Conservation (phyloP, 371 early-diverging fungal genomes). For the Thermomucor indicae-seudaticae region DNA sequence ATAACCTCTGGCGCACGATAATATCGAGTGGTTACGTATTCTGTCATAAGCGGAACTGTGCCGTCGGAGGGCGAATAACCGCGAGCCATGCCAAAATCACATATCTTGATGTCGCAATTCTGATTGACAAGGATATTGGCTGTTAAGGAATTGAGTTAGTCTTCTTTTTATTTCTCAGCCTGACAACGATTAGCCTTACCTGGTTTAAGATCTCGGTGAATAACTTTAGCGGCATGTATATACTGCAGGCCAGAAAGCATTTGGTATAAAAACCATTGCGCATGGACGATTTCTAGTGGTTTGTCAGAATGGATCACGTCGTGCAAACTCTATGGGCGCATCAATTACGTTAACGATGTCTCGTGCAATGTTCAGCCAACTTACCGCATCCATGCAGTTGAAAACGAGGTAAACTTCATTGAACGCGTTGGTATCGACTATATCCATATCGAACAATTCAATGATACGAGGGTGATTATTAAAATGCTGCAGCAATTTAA, state of each 20-base stretch:
- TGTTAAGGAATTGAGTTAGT: constrained; percentile 44
- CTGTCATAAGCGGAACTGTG: constrained; percentile 34
- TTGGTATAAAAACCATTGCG: constrained; percentile 92
- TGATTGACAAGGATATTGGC: constrained; percentile 90
- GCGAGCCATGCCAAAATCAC: constrained; percentile 52
- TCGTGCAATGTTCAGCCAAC: background rate
- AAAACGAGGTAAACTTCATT: constrained; percentile 66
- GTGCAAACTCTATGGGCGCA: constrained; percentile 65
- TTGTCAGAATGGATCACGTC: constrained; percentile 87
- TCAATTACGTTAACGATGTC: no score
- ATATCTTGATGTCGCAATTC: constrained; percentile 72
- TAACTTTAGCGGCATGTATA: constrained; percentile 86
- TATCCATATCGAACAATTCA: constrained; percentile 65
- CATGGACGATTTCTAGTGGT: constrained; percentile 83
- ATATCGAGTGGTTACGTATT: constrained; percentile 84
- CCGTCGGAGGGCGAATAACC: constrained; percentile 23
- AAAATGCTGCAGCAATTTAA: constrained; percentile 74
- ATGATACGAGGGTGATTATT: constrained; percentile 78
- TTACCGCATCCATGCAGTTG: constrained; percentile 79
- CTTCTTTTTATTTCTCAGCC: no score
- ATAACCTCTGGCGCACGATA: constrained; percentile 93
- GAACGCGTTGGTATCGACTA: constrained; percentile 58
- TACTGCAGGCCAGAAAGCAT: constrained; percentile 84
- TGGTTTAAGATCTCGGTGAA: constrained; percentile 90
- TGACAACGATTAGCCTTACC: constrained; percentile 18